Percentiles rank a stretch among this genome's conserved stretches.
These are phyloP conservation scores for Rhodotorula sp. DNA, from an alignment of 1,284 basidiomycete species.

Conservation along the genomic window DNA sequence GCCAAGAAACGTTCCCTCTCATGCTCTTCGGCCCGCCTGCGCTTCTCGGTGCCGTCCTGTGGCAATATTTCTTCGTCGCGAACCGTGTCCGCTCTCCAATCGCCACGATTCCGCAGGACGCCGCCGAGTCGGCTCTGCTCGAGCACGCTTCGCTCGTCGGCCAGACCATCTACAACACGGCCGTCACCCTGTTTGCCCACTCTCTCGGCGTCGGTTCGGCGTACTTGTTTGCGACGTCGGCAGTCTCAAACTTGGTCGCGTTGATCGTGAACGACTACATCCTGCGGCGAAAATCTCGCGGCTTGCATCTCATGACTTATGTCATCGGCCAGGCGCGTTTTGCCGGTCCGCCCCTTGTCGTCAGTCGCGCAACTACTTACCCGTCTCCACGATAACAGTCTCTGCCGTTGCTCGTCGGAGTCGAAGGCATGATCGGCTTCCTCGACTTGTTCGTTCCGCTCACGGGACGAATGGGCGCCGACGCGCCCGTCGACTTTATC, in stretches of 20 bases:
- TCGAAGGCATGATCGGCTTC: conserved; percentile 67
- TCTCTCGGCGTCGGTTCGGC: conserved; percentile 66
- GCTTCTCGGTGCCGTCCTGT: conserved; percentile 48
- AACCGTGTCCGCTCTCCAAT: conserved; percentile 31
- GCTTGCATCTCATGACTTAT: conserved; percentile 54
- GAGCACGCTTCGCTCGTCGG: conserved; percentile 65
- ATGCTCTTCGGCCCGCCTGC: conserved; percentile 75
- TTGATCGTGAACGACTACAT: conserved; percentile 59
- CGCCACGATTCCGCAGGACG: conserved; percentile 22
- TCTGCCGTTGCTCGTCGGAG: conserved; percentile 64
- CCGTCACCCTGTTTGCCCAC: conserved; percentile 60
- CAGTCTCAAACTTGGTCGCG: conserved; percentile 44
- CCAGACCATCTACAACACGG: conserved; percentile 61
- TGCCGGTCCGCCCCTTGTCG: neutral
- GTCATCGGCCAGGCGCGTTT: conserved; percentile 56
- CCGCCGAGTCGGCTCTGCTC: conserved; percentile 44
- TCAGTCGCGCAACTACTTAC: neutral
- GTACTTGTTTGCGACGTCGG: conserved; percentile 58
- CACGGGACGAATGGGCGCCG: conserved; percentile 44
- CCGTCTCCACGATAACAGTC: neutral
- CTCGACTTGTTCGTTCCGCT: conserved; percentile 90
- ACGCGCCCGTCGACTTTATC: conserved; percentile 63
- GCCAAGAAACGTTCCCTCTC: conserved; percentile 67
- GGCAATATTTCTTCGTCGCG: conserved; percentile 34
- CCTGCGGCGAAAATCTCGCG: conserved; percentile 43